phyloP scores from a whole-genome alignment of 2,329 filamentous ascomycete species.

The Diaporthe sp. region DNA sequence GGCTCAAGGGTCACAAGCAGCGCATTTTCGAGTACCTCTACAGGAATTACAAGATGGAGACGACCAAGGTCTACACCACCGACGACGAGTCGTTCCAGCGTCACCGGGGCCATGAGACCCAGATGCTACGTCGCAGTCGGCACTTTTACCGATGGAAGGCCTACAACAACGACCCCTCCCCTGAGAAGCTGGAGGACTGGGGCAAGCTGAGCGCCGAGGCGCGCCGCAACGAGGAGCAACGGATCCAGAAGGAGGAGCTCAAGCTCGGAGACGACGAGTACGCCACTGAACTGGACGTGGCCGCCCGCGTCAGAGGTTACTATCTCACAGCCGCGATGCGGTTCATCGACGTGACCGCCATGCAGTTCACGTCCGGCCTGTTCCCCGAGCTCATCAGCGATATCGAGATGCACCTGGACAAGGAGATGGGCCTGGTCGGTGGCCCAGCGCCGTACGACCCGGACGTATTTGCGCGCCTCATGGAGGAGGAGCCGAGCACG shows the following conservation, averaged over 20 bases:
- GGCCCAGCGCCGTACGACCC: conserved; percentile 36
- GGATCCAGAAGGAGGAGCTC: conserved; percentile 56
- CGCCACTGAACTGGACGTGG: conserved; percentile 70
- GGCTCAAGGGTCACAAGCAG: conserved; percentile 56
- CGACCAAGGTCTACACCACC: conserved; percentile 69
- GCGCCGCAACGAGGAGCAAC: conserved; percentile 57
- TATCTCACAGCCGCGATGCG: conserved; percentile 76
- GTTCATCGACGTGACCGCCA: conserved; percentile 70
- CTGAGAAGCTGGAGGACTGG: conserved; percentile 54
- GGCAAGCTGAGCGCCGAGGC: conserved; percentile 64
- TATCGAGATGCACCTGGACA: conserved; percentile 59
- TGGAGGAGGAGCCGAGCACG: conserved; percentile 54
- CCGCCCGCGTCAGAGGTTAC: conserved; percentile 76
- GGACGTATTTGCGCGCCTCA: conserved; percentile 49
- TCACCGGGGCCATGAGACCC: conserved; percentile 61
- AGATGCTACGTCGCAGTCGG: conserved; percentile 61
- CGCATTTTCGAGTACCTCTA: conserved; percentile 55
- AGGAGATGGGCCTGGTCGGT: conserved; percentile 57
- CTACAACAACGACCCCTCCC: conserved; percentile 48
- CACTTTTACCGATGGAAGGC: conserved; percentile 64
- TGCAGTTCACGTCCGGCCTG: conserved; percentile 63
- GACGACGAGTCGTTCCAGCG: conserved; percentile 63
- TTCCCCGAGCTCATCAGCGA: conserved; percentile 59
- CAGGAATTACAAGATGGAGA: conserved; percentile 66
- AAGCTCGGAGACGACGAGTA: conserved; percentile 72